phyloP scores from a whole-genome alignment of 75 land plant species.

The Pinus taeda region DNA sequence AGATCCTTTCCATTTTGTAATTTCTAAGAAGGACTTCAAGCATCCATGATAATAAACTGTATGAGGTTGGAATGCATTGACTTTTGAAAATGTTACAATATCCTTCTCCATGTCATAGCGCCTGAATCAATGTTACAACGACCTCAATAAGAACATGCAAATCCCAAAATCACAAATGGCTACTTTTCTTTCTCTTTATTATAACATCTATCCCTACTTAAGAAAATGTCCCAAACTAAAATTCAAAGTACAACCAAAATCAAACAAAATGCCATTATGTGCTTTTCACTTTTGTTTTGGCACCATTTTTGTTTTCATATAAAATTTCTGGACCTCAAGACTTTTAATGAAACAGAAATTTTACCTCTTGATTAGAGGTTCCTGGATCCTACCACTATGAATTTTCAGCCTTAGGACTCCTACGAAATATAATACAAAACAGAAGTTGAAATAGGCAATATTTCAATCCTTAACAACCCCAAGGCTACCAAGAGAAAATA shows the following conservation, averaged over 20 bases:
- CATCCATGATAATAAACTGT: constrained; percentile 96
- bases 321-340: no score
- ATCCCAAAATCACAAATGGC: not conserved
- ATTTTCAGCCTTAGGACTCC: no score
- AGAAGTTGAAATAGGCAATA: no score
- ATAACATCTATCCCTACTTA: not conserved
- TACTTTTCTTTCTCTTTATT: not conserved
- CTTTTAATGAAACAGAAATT: no score
- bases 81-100: constrained; percentile 72
- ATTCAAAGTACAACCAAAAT: not conserved
- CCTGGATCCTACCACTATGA: no score
- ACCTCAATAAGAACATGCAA: not conserved
- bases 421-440: no score
- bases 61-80: constrained; percentile 66
- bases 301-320: no score
- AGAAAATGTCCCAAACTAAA: not conserved
- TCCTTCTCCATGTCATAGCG: constrained; percentile 79
- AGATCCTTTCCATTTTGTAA: constrained; percentile 95
- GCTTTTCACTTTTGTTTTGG: not conserved
- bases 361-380: no score
- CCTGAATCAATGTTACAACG: constrained; percentile 31
- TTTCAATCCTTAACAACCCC: no score
- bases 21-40: constrained; percentile 80
- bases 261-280: not conserved
- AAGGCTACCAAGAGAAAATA: no score